Percentiles rank a stretch among this genome's conserved stretches.
Evolutionary conservation across 768 basidiomycete genomes (phyloP).

Genomic region (Hydnomerulius pinastri): DNA sequence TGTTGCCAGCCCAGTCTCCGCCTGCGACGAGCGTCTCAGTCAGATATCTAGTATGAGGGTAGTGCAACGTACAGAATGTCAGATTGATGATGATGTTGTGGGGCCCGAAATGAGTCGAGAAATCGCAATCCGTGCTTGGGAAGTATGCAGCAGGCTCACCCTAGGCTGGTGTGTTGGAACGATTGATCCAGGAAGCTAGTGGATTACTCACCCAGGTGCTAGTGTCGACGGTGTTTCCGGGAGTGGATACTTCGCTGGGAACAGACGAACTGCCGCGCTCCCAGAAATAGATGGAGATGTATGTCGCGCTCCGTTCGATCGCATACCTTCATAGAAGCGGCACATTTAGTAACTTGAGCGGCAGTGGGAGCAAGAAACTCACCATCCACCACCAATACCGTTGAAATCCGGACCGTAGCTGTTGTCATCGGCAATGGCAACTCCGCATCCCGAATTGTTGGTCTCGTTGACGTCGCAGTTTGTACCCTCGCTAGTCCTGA

Average conservation of each 20-base stretch:
- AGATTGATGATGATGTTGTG: no score
- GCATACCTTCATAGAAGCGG: constrained; percentile 36
- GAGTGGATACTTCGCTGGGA: constrained; percentile 33
- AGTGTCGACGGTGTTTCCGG: constrained; percentile 12
- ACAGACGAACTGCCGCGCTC: constrained; percentile 31
- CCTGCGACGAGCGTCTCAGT: constrained; percentile 20
- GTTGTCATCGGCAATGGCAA: constrained; percentile 19
- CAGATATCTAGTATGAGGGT: not conserved
- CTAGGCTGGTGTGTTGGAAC: constrained; percentile 29
- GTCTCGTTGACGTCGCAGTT: constrained; percentile 27
- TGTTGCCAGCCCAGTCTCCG: constrained; percentile 31
- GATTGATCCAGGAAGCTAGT: not conserved
- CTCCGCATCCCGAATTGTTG: constrained; percentile 32
- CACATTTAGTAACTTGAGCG: not conserved
- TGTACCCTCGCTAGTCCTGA: constrained; percentile 14
- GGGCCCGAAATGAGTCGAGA: constrained; percentile 49
- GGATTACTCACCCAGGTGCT: constrained; percentile 18
- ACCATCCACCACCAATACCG: constrained; percentile 34
- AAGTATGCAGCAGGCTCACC: constrained; percentile 63
- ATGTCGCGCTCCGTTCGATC: constrained; percentile 28
- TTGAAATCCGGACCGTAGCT: constrained; percentile 38
- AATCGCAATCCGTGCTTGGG: constrained; percentile 59
- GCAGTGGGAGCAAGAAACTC: not conserved
- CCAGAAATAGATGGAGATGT: constrained; percentile 42
- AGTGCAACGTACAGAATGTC: no score